Percentiles rank a stretch among this genome's conserved stretches.
Conservation (phyloP, 306 rosid species). For the Gastrolobium bilobum region DNA sequence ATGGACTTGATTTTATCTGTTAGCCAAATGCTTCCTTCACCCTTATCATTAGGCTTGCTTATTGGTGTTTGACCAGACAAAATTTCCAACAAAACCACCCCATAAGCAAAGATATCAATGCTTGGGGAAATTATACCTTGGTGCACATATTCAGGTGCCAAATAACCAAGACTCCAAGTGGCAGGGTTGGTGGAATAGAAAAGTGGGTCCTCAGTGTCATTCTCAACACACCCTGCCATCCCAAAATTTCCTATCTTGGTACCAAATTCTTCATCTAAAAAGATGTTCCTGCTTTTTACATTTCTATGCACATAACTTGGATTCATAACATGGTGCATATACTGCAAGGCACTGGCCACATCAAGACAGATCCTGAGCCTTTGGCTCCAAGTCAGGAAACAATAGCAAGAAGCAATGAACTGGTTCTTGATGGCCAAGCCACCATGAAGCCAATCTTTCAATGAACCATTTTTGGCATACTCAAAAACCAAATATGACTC, state of each 20-base stretch:
- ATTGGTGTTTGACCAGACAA: constrained; percentile 73
- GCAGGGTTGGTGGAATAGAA: constrained; percentile 62
- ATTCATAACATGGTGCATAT: constrained; percentile 81
- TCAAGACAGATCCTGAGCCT: constrained; percentile 83
- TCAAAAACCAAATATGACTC: constrained; percentile 79
- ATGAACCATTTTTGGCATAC: constrained; percentile 83
- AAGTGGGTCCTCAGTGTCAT: constrained; percentile 57
- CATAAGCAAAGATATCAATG: constrained; percentile 77
- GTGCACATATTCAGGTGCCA: constrained; percentile 81
- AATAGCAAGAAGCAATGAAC: constrained; percentile 89
- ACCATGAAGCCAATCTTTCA: constrained; percentile 95
- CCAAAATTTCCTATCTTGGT: constrained; percentile 88
- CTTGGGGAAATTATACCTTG: constrained; percentile 74
- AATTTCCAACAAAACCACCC: constrained; percentile 79
- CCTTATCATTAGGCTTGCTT: constrained; percentile 61
- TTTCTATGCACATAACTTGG: constrained; percentile 79
- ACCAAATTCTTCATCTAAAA: constrained; percentile 87
- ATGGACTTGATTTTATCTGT: constrained; percentile 65
- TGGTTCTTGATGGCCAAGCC: constrained; percentile 94
- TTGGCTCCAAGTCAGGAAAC: constrained; percentile 92
- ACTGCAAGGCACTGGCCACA: constrained; percentile 79
- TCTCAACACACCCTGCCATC: constrained; percentile 69
- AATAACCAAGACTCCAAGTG: constrained; percentile 69
- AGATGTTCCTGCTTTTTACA: constrained; percentile 82
- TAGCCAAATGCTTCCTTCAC: constrained; percentile 62